Percentiles rank a stretch among this genome's conserved stretches.
Conservation (phyloP, 2,329 filamentous ascomycete species). For the Fusarium austroafricanum region DNA sequence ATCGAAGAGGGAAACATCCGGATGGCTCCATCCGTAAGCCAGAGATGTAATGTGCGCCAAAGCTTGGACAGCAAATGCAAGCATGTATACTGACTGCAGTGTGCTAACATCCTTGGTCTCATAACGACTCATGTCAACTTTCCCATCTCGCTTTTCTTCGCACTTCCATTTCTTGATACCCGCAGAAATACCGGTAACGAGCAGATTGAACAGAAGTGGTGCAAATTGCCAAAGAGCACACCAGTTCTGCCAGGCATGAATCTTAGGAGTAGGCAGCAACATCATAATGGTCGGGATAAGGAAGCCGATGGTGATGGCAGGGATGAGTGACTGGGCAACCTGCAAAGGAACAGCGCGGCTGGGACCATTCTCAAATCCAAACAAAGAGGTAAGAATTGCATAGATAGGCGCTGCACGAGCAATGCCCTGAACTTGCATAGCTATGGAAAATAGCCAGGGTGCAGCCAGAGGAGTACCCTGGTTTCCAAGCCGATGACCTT, state of each 20-base stretch:
- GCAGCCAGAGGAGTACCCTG: neutral
- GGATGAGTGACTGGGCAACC: neutral
- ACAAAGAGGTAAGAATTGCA: neutral
- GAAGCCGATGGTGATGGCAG: neutral
- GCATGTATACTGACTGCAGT: neutral
- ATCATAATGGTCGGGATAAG: neutral
- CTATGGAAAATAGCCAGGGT: neutral
- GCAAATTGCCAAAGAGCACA: neutral
- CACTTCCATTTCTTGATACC: neutral
- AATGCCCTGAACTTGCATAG: neutral
- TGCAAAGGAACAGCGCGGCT: neutral
- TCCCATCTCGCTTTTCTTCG: neutral
- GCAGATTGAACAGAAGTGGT: neutral
- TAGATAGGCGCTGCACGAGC: neutral
- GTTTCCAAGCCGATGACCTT: neutral
- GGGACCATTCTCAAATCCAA: neutral
- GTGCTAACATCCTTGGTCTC: neutral
- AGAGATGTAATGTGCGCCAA: neutral
- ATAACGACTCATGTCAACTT: neutral
- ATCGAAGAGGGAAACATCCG: neutral
- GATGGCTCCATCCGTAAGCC: neutral
- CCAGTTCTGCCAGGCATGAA: neutral
- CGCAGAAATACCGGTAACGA: neutral
- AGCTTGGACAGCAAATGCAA: neutral
- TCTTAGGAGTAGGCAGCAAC: neutral